A percentile compares a stretch with the other conserved stretches of the same genome.
Conservation (phyloP, 805 yeast species). For the Pichia heedii region DNA sequence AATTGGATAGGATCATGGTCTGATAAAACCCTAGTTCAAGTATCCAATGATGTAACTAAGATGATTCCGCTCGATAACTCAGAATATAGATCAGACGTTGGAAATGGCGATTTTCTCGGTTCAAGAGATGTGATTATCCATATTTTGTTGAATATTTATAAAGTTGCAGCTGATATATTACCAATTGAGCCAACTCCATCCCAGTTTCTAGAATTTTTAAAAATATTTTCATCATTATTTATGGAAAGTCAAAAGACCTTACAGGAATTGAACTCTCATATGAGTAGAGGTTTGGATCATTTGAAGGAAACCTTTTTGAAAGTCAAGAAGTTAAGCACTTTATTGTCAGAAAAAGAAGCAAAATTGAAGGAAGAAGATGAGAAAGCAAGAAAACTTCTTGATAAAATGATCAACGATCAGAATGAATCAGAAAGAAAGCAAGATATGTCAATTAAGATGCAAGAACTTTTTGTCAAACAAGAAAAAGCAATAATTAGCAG, state of each 20-base stretch:
- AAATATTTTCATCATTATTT: conserved; percentile 36
- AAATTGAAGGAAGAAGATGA: conserved; percentile 46
- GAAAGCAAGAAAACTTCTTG: conserved; percentile 64
- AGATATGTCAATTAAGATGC: conserved; percentile 74
- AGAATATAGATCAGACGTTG: conserved; percentile 28
- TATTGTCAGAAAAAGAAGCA: conserved; percentile 44
- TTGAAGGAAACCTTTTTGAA: conserved; percentile 68
- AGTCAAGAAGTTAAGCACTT: conserved; percentile 50
- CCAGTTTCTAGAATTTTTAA: conserved; percentile 42
- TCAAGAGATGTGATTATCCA: conserved; percentile 35
- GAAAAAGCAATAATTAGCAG: conserved; percentile 52
- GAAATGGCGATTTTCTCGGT: conserved; percentile 6
- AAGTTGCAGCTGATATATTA: conserved; percentile 6
- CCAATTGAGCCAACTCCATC: conserved; percentile 36
- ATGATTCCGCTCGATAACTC: conserved; percentile 45
- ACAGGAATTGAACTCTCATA: conserved; percentile 62
- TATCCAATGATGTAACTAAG: conserved; percentile 30
- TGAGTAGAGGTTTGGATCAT: conserved; percentile 64
- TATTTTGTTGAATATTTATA: conserved; percentile 40
- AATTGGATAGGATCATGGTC: conserved; percentile 90
- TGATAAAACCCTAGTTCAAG: conserved; percentile 35
- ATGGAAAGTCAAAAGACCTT: conserved; percentile 36
- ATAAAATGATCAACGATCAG: conserved; percentile 72
- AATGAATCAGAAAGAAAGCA: conserved; percentile 88
- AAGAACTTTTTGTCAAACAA: conserved; percentile 57